Evolutionary conservation across 768 basidiomycete genomes (phyloP).

Genomic region (Dioszegia aurantiaca): DNA sequence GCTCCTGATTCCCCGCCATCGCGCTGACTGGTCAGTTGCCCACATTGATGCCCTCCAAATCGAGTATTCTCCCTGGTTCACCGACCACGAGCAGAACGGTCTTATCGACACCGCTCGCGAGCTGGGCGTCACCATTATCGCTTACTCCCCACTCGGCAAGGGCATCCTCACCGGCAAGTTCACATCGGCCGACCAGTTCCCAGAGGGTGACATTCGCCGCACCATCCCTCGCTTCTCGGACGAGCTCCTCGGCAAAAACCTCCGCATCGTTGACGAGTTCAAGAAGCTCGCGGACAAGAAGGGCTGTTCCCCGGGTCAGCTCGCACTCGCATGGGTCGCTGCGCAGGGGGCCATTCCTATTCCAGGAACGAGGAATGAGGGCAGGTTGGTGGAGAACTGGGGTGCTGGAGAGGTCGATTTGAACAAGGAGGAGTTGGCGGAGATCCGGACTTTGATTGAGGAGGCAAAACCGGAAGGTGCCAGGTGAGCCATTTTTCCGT

Average conservation of each 20-base stretch:
- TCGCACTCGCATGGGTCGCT: conserved; percentile 52
- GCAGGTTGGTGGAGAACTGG: conserved; percentile 45
- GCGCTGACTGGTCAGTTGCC: conserved; percentile 19
- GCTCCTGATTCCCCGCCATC: not conserved
- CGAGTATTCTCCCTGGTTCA: conserved; percentile 49
- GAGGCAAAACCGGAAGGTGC: conserved; percentile 22
- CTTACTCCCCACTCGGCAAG: conserved; percentile 55
- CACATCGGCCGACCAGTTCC: conserved; percentile 32
- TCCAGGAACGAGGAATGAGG: conserved; percentile 41
- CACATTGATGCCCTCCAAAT: conserved; percentile 47
- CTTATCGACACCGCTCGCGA: conserved; percentile 53
- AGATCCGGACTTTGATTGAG: conserved; percentile 49
- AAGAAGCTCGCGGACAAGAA: conserved; percentile 49
- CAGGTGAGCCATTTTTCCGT: conserved; percentile 43
- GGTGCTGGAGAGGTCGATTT: conserved; percentile 37
- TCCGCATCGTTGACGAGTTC: conserved; percentile 52
- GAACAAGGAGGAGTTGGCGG: conserved; percentile 39
- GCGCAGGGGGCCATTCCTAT: conserved; percentile 49
- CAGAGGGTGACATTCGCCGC: conserved; percentile 43
- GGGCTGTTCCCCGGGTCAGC: conserved; percentile 50
- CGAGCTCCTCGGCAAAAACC: conserved; percentile 53
- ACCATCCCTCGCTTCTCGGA: conserved; percentile 48
- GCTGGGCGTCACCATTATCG: conserved; percentile 55
- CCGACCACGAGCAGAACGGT: conserved; percentile 48
- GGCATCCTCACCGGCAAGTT: conserved; percentile 51